A percentile compares a stretch with the other conserved stretches of the same genome.
phyloP scores from a whole-genome alignment of 177 flowering plant species.

The Vitis hybrid region DNA sequence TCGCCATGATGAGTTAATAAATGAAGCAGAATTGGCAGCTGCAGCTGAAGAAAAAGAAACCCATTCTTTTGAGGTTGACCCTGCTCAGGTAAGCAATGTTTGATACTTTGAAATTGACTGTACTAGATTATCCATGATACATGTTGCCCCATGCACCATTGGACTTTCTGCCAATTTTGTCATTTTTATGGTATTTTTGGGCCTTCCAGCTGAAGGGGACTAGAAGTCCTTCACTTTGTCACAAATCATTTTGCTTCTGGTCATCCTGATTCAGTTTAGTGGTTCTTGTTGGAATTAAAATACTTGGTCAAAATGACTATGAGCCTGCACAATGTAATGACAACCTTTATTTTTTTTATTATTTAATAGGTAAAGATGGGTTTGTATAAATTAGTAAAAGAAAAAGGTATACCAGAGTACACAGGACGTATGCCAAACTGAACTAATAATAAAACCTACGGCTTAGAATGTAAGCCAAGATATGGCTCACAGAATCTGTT shows the following conservation, averaged over 20 bases:
- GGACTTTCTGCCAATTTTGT: neutral
- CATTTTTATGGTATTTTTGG: neutral
- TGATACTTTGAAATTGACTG: neutral
- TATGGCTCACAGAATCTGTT: too few relatives aligned
- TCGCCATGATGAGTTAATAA: constrained; percentile 69
- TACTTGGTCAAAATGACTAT: too few relatives aligned
- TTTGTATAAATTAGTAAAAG: too few relatives aligned
- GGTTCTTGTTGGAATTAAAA: neutral
- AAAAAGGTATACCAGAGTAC: too few relatives aligned
- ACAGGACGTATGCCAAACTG: too few relatives aligned
- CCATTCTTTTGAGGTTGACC: constrained; percentile 92
- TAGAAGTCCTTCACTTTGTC: neutral
- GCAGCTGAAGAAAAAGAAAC: constrained; percentile 95
- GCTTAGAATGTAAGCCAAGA: too few relatives aligned
- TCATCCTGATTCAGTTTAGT: neutral
- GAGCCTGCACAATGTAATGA: too few relatives aligned
- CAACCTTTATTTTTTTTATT: too few relatives aligned
- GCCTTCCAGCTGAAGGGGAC: neutral
- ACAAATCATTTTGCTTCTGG: neutral
- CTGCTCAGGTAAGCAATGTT: constrained; percentile 64
- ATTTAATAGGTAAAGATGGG: too few relatives aligned
- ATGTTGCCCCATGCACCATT: neutral
- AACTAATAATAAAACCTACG: too few relatives aligned
- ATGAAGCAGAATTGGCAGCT: constrained; percentile 84
- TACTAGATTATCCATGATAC: neutral